A percentile compares a stretch with the other conserved stretches of the same genome.
phyloP scores from a whole-genome alignment of 1,284 basidiomycete genomes.

The Rhodotorula sp. region DNA sequence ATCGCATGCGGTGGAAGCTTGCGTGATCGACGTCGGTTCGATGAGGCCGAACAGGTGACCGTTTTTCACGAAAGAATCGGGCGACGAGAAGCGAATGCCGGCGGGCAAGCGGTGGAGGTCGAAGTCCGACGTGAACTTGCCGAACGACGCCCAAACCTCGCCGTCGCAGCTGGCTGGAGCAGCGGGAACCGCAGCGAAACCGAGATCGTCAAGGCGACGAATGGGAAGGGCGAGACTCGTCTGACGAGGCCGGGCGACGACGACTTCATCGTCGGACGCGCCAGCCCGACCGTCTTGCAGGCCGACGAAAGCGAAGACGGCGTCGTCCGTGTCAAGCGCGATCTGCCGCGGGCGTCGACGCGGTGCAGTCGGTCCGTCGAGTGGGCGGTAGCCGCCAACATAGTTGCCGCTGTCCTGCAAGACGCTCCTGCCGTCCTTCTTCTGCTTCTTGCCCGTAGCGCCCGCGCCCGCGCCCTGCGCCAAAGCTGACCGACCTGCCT shows the following conservation, averaged over 20 bases:
- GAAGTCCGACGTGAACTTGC: slow-evolving; percentile 56
- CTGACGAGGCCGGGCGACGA: not conserved
- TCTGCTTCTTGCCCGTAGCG: not conserved
- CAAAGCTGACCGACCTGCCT: not conserved
- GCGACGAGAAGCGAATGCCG: slow-evolving; percentile 57
- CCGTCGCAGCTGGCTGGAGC: not conserved
- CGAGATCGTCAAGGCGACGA: not conserved
- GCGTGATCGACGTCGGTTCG: slow-evolving; percentile 41
- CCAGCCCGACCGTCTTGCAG: not conserved
- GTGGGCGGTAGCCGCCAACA: not conserved
- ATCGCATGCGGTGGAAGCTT: not conserved
- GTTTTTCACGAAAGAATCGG: slow-evolving; percentile 59
- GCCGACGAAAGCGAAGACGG: slow-evolving; percentile 26
- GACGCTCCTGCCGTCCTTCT: not conserved
- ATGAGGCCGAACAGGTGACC: slow-evolving; percentile 59
- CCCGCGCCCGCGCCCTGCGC: not conserved
- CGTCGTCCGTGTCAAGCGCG: slow-evolving; percentile 33
- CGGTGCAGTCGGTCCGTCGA: not conserved
- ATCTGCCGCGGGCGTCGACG: not conserved
- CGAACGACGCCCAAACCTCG: slow-evolving; percentile 37
- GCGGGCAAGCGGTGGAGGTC: slow-evolving; percentile 57
- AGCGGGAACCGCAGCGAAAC: not conserved
- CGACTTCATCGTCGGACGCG: not conserved
- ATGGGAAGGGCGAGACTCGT: not conserved
- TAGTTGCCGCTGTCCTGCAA: not conserved